Percentiles rank a stretch among this genome's conserved stretches.
Evolutionary conservation across 2,329 filamentous ascomycete species (phyloP).

Genomic region (Harringtonia aguacate): DNA sequence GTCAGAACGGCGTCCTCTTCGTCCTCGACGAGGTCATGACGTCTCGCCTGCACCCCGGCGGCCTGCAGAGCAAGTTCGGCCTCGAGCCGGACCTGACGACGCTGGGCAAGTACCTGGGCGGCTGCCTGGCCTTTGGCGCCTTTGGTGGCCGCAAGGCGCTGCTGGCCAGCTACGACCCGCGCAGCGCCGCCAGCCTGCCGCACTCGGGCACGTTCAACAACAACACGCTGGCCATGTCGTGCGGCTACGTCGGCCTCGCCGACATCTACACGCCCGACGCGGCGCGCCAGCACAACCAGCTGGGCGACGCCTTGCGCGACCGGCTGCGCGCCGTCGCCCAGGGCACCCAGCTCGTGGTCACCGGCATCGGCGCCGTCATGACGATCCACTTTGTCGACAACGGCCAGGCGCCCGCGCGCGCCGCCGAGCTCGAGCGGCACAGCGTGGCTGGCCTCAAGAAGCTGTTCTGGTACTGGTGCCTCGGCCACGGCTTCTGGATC

Average conservation of each 20-base stretch:
- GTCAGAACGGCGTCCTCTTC: constrained; percentile 37
- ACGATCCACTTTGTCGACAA: constrained; percentile 21
- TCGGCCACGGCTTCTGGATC: constrained; percentile 11
- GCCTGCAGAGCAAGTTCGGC: constrained; percentile 52
- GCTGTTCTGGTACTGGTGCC: constrained; percentile 13
- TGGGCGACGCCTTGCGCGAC: constrained; percentile 19
- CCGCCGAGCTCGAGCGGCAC: constrained; percentile 8
- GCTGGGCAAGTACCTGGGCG: constrained; percentile 48
- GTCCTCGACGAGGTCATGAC: constrained; percentile 65
- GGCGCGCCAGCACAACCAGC: constrained; percentile 19
- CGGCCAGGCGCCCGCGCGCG: neutral
- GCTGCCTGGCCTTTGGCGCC: constrained; percentile 46
- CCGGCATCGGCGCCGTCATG: constrained; percentile 26
- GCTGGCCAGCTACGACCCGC: constrained; percentile 60
- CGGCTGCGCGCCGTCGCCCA: constrained; percentile 20
- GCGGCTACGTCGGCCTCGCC: constrained; percentile 32
- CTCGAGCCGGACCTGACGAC: constrained; percentile 42
- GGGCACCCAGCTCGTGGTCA: constrained; percentile 25
- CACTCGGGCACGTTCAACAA: constrained; percentile 51
- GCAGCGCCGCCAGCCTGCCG: constrained; percentile 25
- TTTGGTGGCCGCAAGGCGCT: constrained; percentile 50
- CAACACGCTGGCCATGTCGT: constrained; percentile 45
- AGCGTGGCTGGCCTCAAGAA: constrained; percentile 11
- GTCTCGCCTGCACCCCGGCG: constrained; percentile 43
- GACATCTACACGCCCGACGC: constrained; percentile 24